Conservation (phyloP, 2,329 filamentous ascomycete species). For the Penicillium sp. region DNA sequence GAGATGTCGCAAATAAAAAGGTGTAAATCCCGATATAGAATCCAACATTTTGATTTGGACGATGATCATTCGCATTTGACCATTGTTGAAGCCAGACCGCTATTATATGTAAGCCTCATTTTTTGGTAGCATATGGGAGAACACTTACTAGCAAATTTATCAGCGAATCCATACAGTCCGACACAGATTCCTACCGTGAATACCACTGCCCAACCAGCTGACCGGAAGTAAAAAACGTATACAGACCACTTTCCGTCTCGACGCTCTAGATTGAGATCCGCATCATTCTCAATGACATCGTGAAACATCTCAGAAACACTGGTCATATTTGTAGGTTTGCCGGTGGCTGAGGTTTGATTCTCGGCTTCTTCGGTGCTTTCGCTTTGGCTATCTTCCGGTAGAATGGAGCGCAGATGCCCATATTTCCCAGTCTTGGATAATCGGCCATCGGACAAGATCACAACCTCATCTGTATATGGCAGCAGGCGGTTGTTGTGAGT, state of each 20-base stretch:
- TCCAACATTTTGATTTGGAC: conserved; percentile 43
- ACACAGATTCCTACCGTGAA: not conserved
- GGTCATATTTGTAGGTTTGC: not conserved
- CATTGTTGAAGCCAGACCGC: conserved; percentile 55
- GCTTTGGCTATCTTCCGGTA: conserved; percentile 3
- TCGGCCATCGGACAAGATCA: conserved; percentile 8
- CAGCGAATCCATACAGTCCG: not conserved
- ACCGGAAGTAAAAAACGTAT: conserved; percentile 16
- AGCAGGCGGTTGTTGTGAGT: conserved; percentile 22
- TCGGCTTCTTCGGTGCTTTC: not conserved
- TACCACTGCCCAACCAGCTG: not conserved
- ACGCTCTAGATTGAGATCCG: not conserved
- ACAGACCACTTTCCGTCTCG: conserved; percentile 18
- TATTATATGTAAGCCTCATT: not conserved
- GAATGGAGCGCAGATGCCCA: not conserved
- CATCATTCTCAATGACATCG: not conserved
- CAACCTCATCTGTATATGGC: conserved; percentile 3
- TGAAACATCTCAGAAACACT: not conserved
- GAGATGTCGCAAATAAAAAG: conserved; percentile 6
- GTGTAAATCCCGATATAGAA: conserved; percentile 46
- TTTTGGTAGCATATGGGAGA: not conserved
- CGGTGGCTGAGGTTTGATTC: not conserved
- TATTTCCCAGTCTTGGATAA: conserved; percentile 5
- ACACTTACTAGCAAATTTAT: conserved; percentile 11
- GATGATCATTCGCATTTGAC: conserved; percentile 47